Evolutionary conservation across 106 monocot genomes (phyloP).

Genomic region (Dioscorea zingiberensis): DNA sequence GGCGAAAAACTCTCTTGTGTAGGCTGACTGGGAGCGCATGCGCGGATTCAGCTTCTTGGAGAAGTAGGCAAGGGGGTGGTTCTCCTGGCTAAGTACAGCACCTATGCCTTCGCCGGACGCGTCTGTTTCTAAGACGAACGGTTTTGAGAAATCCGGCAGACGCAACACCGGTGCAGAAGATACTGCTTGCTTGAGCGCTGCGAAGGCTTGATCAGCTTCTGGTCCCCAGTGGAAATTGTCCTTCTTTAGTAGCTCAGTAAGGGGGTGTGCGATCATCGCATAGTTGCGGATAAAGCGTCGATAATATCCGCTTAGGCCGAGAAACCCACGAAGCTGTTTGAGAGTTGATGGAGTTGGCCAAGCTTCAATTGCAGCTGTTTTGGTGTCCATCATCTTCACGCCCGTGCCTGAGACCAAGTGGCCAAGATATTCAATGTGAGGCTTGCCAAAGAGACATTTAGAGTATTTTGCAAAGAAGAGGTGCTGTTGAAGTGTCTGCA

Average conservation of each 20-base stretch:
- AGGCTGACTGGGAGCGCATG: not conserved
- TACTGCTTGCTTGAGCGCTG: not conserved
- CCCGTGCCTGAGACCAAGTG: not conserved
- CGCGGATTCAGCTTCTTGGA: not conserved
- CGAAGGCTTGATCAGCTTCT: not conserved
- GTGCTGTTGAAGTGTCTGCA: not conserved
- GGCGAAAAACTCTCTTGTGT: not conserved
- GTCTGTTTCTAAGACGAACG: not conserved
- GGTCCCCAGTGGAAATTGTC: not conserved
- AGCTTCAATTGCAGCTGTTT: not conserved
- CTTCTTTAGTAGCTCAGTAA: not conserved
- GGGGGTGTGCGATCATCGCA: not conserved
- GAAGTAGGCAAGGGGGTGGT: slow-evolving; percentile 1
- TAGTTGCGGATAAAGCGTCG: not conserved
- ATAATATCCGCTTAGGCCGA: not conserved
- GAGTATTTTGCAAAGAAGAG: not conserved
- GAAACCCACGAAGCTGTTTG: not conserved
- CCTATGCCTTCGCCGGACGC: not conserved
- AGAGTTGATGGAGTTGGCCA: too few relatives aligned
- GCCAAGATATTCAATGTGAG: slow-evolving; percentile 1
- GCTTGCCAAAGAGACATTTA: not conserved
- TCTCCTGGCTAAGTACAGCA: too few relatives aligned
- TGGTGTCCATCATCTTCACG: not conserved
- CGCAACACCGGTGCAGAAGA: not conserved
- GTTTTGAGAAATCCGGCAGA: not conserved